Evolutionary conservation across 208 protist genomes (phyloP), one percentile per base, ranked within the genome.

Genomic region (Acanthamoeba triangularis): DNA sequence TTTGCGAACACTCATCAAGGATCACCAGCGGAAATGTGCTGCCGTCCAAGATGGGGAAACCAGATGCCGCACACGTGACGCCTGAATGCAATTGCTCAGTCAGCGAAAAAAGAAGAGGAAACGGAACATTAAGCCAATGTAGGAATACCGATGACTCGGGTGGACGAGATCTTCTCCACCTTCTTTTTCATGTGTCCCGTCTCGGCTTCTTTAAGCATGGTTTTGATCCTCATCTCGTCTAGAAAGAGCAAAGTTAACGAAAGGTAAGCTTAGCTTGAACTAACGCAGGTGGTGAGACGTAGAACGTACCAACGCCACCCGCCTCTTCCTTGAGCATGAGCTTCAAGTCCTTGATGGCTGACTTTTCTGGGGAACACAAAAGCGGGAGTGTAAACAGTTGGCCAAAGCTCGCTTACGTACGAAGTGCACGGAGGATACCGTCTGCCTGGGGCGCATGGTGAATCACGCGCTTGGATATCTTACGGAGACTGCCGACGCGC

Each of bases 1-100:
- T 98, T 67, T 99, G 98, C 7, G 41, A 95, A 80, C 96, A 97
- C 82, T 99, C 98, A 87, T 99, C 98, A 0, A 98, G 59, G 52
- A 99, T 93, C 6, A 98, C 52, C 44, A 98, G 96, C 3, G 97
- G 95, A 96, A 98, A 98, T 10, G 63, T 44, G 33, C 95, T 47
- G 54, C 72, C 78, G 33, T 97, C 69, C n/a, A 98, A 84, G 41
- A 98, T 94, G 35, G 96, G 90, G 41, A 98, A 98, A 10, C 25
- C 14, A 16, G 97, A 96, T 16, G 98, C 96, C n/a, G 92, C 93
- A 92, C 98, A 98, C 3, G 98, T 98, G 4, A 96, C 96, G 44
- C 98, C 98, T 95, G 30, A 30, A 14, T 7, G 20, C 6, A 35
- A 11, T 1, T 47, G 13, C 41, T 20, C 13, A 59, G 30, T 23